These are phyloP conservation scores for Globisporangium irregulare DNA, from an alignment of 352 stramenopile genomes.

Conservation along the genomic window DNA sequence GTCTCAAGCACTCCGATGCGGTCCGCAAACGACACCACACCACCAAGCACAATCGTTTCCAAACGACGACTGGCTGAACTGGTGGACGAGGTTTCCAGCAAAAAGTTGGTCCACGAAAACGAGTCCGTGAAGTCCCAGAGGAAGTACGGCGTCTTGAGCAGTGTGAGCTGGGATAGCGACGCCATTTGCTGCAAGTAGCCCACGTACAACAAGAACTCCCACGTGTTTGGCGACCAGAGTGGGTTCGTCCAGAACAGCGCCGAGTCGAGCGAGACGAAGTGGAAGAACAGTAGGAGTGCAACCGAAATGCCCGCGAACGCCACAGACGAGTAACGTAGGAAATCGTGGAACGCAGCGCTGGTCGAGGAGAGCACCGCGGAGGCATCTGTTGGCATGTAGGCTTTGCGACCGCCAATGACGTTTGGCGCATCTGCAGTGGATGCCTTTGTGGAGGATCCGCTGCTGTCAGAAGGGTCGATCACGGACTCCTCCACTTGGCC, in stretches of 20 bases:
- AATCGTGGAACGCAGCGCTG: slow-evolving; percentile 50
- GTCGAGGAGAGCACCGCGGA: slow-evolving; percentile 42
- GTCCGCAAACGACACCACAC: slow-evolving; percentile 55
- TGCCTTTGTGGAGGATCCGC: slow-evolving; percentile 16
- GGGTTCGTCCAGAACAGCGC: slow-evolving; percentile 39
- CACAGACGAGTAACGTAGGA: slow-evolving; percentile 49
- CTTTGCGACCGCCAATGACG: slow-evolving; percentile 55
- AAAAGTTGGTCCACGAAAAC: slow-evolving; percentile 69
- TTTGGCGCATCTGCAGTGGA: slow-evolving; percentile 27
- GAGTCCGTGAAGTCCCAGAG: slow-evolving; percentile 68
- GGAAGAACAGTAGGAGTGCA: slow-evolving; percentile 54
- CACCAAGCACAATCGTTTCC: slow-evolving; percentile 51
- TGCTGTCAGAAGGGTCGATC: slow-evolving; percentile 11
- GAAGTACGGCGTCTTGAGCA: slow-evolving; percentile 65
- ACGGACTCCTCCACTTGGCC: slow-evolving; percentile 18
- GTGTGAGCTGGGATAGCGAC: slow-evolving; percentile 51
- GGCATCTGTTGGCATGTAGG: slow-evolving; percentile 44
- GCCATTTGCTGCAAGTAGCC: slow-evolving; percentile 73
- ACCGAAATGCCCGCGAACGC: slow-evolving; percentile 67
- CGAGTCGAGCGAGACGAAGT: slow-evolving; percentile 54
- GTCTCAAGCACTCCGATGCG: slow-evolving; percentile 49
- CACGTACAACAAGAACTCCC: slow-evolving; percentile 69
- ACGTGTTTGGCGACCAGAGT: slow-evolving; percentile 68
- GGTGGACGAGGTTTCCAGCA: slow-evolving; percentile 28
- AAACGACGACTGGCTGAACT: slow-evolving; percentile 32